These are phyloP conservation scores for Auricularia auricula-judae DNA, from an alignment of 768 basidiomycete species.

Conservation along the genomic window DNA sequence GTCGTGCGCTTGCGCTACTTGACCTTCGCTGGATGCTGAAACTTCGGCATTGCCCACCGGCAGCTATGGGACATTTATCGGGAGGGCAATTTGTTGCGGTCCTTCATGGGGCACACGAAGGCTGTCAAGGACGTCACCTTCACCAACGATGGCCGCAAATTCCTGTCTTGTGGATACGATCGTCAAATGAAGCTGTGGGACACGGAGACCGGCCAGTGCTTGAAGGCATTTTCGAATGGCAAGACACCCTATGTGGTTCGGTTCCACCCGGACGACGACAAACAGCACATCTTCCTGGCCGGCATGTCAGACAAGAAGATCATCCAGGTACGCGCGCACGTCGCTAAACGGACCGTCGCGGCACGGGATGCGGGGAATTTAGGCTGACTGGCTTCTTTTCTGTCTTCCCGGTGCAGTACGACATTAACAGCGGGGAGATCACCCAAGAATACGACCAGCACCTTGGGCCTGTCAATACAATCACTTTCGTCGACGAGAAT, in stretches of 20 bases:
- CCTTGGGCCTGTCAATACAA: conserved; percentile 94
- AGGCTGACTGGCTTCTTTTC: neutral
- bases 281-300: conserved; percentile 91
- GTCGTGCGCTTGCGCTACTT: too few species aligned
- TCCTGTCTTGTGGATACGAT: conserved; percentile 91
- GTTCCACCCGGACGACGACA: conserved; percentile 94
- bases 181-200: conserved; percentile 99
- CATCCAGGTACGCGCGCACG: conserved; percentile 58
- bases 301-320: conserved; percentile 99
- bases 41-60: neutral
- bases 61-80: conserved; percentile 98
- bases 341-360: neutral
- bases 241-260: conserved; percentile 93
- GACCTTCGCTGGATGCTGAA: neutral
- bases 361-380: neutral
- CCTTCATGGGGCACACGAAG: conserved; percentile 94
- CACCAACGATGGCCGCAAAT: conserved; percentile 82
- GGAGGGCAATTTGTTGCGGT: conserved; percentile 90
- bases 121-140: conserved; percentile 96
- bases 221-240: conserved; percentile 94
- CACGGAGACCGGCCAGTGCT: conserved; percentile 95
- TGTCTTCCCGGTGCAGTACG: conserved; percentile 48
- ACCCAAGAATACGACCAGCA: conserved; percentile 99
- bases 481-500: conserved; percentile 98
- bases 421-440: conserved; percentile 90